Conservation (phyloP, 2,329 filamentous ascomycete genomes). For the Aspergillus tubingensis region DNA sequence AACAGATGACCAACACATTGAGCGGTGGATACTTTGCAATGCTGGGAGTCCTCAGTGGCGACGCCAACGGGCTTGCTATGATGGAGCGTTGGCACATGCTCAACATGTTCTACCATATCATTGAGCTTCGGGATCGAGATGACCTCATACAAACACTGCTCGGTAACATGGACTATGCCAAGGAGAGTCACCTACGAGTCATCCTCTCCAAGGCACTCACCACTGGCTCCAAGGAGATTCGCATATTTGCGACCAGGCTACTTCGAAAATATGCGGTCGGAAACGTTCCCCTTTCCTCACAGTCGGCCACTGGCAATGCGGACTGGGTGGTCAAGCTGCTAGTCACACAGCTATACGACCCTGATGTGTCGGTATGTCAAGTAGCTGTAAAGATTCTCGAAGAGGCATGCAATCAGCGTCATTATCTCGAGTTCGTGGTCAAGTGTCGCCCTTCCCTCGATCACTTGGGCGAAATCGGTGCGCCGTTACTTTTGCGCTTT, state of each 20-base stretch:
- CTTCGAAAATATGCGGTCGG: slow-evolving; percentile 81
- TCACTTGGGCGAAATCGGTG: slow-evolving; percentile 94
- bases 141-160: slow-evolving; percentile 88
- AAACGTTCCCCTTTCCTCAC: slow-evolving; percentile 45
- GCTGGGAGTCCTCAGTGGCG: slow-evolving; percentile 81
- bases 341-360: slow-evolving; percentile 98
- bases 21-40: slow-evolving; percentile 94
- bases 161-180: slow-evolving; percentile 86
- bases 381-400: slow-evolving; percentile 96
- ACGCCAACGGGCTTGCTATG: slow-evolving; percentile 80
- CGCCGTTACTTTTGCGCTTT: slow-evolving; percentile 87
- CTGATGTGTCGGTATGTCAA: slow-evolving; percentile 93
- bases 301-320: slow-evolving; percentile 61
- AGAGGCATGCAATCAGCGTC: slow-evolving; percentile 91
- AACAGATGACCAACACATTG: slow-evolving; percentile 81
- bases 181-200: slow-evolving; percentile 86
- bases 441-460: slow-evolving; percentile 93
- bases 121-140: slow-evolving; percentile 85
- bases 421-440: slow-evolving; percentile 91
- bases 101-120: slow-evolving; percentile 99
- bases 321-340: slow-evolving; percentile 96
- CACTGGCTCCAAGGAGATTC: slow-evolving; percentile 83
- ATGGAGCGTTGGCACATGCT: slow-evolving; percentile 97
- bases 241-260: slow-evolving; percentile 84
- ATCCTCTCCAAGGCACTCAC: slow-evolving; percentile 93